Conservation (phyloP, 495 filamentous ascomycete genomes). For the Trichoderma erinaceum region DNA sequence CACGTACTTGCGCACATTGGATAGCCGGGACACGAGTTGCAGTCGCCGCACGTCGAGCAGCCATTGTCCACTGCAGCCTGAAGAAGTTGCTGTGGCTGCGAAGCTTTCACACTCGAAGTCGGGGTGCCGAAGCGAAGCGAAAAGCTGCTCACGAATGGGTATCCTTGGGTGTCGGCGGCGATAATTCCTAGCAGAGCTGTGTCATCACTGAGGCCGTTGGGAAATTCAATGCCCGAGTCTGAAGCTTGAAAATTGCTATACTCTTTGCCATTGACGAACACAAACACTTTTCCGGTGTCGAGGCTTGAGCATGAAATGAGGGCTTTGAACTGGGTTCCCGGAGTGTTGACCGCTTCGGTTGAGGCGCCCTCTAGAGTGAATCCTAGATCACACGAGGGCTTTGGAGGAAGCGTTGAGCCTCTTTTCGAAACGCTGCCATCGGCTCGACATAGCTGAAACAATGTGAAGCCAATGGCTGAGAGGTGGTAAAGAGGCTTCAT, state of each 20-base stretch:
- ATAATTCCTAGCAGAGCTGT: not conserved
- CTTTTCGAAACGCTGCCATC: not conserved
- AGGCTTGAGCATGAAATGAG: not conserved
- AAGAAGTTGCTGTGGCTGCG: not conserved
- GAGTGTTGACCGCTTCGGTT: not conserved
- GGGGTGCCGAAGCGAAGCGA: not conserved
- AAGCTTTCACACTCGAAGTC: not conserved
- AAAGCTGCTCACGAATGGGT: not conserved
- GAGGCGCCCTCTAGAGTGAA: not conserved
- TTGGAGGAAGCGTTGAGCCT: not conserved
- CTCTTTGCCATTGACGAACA: not conserved
- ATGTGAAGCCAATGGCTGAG: not conserved
- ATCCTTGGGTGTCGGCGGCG: not conserved
- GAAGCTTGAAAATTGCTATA: not conserved
- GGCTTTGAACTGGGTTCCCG: not conserved
- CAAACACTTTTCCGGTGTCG: not conserved
- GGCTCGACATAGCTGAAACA: not conserved
- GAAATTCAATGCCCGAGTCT: not conserved
- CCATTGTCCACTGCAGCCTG: not conserved
- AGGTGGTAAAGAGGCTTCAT: not conserved
- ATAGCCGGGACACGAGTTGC: not conserved
- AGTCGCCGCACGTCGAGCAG: not conserved
- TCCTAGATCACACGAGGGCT: not conserved
- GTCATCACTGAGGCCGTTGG: not conserved
- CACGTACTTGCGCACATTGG: conserved; percentile 3